Base-by-base conservation (phyloP, 495 filamentous ascomycete genomes). In the Penicillium dipodomyicola region DNA sequence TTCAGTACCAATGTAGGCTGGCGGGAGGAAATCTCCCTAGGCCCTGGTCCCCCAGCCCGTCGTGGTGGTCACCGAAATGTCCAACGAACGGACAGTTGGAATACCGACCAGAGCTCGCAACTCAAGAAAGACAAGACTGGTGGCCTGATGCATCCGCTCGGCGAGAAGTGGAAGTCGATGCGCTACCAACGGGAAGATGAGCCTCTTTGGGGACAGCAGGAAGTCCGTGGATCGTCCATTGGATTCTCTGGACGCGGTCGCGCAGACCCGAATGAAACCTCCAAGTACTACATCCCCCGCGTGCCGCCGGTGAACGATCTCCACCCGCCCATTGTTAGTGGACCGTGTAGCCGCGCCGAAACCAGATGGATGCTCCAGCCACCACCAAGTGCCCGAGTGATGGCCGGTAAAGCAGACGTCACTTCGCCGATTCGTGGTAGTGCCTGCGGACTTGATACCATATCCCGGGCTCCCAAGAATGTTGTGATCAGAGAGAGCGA, bases 291-390 rank as follows among this genome's bases (percentile, higher is more conserved):
- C 54, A 76, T 78, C 49, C 80, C 85, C n/a, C 77, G 80, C 25
- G 88, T 88, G 55, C 91, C 90, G 12, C 86, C 89, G 10, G 85
- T 96, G 58, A 94, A 94, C 68, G 90, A 95, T 59, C 80, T 89
- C 32, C 90, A 95, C 64, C 91, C 91, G 10, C 90, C 92, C 10
- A 87, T 93, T 50, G 90, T 95, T 49, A 88, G 89, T 67, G 85
- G 84, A 57, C 87, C 89, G 7, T 71, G 77, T 17, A 82, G 85
- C 65, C 80, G 77, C 49, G 83, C 83, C 23, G 88, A 87, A 51
- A 85, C 84, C n/a, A 74, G 75, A 62, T 96, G 92, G 92, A 94
- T 96, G 90, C 75, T 96, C 32, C 89, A 93, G 69, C 92, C 91
- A 3, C 91, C 91, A 3, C 92, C 92, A 37, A 82, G 81, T 48